phyloP scores from a whole-genome alignment of 495 filamentous ascomycete species.

The Platismatia glauca region DNA sequence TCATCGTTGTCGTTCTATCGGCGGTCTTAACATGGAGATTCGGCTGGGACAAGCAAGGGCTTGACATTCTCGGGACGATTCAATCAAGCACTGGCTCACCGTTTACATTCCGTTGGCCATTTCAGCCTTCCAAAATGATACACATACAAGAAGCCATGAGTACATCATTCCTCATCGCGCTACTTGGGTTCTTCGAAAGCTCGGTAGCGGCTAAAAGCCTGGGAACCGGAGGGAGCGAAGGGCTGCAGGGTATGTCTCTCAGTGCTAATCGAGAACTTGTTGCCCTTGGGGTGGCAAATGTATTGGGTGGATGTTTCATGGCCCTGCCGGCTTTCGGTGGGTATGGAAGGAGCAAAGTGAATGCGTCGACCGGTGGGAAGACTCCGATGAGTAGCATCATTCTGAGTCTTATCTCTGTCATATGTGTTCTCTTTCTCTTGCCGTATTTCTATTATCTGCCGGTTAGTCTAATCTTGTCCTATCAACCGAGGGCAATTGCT shows the following conservation, averaged over 20 bases:
- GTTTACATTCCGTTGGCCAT: slow-evolving; percentile 81
- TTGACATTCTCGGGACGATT: slow-evolving; percentile 75
- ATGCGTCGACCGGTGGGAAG: slow-evolving; percentile 78
- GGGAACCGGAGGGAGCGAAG: slow-evolving; percentile 51
- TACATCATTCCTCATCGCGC: slow-evolving; percentile 85
- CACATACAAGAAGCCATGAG: slow-evolving; percentile 81
- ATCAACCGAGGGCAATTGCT: neutral
- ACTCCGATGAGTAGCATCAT: slow-evolving; percentile 89
- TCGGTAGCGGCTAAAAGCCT: slow-evolving; percentile 94
- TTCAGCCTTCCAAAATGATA: slow-evolving; percentile 61
- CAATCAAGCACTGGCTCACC: slow-evolving; percentile 50
- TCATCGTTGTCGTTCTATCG: slow-evolving; percentile 80
- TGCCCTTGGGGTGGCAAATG: slow-evolving; percentile 81
- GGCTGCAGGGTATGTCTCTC: slow-evolving; percentile 64
- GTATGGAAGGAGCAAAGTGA: slow-evolving; percentile 94
- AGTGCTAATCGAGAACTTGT: slow-evolving; percentile 93
- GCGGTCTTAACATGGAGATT: slow-evolving; percentile 72
- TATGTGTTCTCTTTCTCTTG: slow-evolving; percentile 70
- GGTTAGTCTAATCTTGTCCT: slow-evolving; percentile 38
- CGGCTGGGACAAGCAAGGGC: slow-evolving; percentile 69
- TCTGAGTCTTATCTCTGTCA: slow-evolving; percentile 68
- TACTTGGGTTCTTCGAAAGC: slow-evolving; percentile 97
- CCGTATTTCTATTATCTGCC: slow-evolving; percentile 93
- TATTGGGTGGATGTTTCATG: slow-evolving; percentile 85
- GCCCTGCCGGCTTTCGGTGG: slow-evolving; percentile 89